Evolutionary conservation across 768 basidiomycete genomes (phyloP).

Genomic region (Amylocystis lapponica): DNA sequence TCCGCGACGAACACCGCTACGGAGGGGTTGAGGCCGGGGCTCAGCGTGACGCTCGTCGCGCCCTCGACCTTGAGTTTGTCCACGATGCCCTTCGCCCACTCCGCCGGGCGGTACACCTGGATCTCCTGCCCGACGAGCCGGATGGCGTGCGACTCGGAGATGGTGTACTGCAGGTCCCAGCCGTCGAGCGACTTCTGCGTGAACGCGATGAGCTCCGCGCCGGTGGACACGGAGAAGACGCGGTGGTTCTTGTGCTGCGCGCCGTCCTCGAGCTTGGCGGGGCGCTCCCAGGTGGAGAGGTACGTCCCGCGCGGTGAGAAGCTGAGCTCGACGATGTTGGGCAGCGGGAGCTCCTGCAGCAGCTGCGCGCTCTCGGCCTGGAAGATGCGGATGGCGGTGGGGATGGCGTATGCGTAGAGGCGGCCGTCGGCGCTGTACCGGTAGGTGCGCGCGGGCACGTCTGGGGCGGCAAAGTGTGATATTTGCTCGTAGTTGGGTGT

Average conservation of each 20-base stretch:
- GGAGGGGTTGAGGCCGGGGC: slow-evolving; percentile 80
- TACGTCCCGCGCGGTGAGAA: slow-evolving; percentile 95
- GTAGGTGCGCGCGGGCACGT: slow-evolving; percentile 67
- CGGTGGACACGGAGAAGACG: slow-evolving; percentile 81
- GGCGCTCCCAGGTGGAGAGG: slow-evolving; percentile 94
- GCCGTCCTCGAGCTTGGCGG: slow-evolving; percentile 86
- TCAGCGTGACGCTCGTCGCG: slow-evolving; percentile 68
- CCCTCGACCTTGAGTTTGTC: slow-evolving; percentile 84
- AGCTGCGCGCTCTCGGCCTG: slow-evolving; percentile 70
- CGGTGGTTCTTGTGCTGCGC: slow-evolving; percentile 91
- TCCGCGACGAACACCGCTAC: slow-evolving; percentile 92
- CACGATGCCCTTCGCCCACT: slow-evolving; percentile 73
- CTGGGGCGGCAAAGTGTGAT: slow-evolving; percentile 58
- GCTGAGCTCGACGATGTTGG: slow-evolving; percentile 75
- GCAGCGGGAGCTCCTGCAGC: slow-evolving; percentile 66
- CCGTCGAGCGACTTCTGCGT: slow-evolving; percentile 87
- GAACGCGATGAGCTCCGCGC: slow-evolving; percentile 82
- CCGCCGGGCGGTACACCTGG: slow-evolving; percentile 76
- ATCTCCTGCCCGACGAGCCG: slow-evolving; percentile 77
- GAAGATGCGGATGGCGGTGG: slow-evolving; percentile 72
- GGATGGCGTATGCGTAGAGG: slow-evolving; percentile 79
- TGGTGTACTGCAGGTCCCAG: slow-evolving; percentile 90
- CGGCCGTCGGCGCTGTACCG: slow-evolving; percentile 85
- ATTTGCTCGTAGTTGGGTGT: slow-evolving; percentile 69
- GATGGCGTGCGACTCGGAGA: slow-evolving; percentile 82